Evolutionary conservation across 352 stramenopile species (phyloP).

Genomic region (Elongisporangium anandrum): DNA sequence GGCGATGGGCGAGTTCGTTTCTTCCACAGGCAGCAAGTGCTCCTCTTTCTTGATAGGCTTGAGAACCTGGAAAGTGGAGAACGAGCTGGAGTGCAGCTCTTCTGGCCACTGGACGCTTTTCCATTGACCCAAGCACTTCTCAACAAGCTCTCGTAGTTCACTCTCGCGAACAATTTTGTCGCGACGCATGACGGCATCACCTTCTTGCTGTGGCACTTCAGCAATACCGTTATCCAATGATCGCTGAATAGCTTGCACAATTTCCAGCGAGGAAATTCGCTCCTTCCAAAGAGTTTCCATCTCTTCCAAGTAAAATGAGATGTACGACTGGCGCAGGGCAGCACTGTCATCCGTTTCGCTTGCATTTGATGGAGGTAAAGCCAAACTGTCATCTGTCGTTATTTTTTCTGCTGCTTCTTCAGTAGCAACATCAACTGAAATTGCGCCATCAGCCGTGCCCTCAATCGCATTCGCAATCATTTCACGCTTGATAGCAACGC

Average conservation of each 20-base stretch:
- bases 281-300: slow-evolving; percentile 83
- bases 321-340: slow-evolving; percentile 58
- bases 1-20: not conserved
- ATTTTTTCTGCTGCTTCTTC: not conserved
- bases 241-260: slow-evolving; percentile 68
- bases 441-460: slow-evolving; percentile 4
- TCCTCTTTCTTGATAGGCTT: slow-evolving; percentile 27
- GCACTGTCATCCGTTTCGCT: slow-evolving; percentile 33
- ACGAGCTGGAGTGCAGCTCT: slow-evolving; percentile 45
- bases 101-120: slow-evolving; percentile 60
- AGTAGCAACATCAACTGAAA: not conserved
- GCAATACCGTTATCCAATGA: slow-evolving; percentile 24
- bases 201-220: slow-evolving; percentile 13
- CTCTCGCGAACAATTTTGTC: slow-evolving; percentile 43
- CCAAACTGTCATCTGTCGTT: not conserved
- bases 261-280: slow-evolving; percentile 66
- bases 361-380: not conserved
- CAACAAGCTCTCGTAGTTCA: slow-evolving; percentile 40
- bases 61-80: slow-evolving; percentile 20
- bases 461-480: slow-evolving; percentile 21
- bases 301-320: slow-evolving; percentile 76
- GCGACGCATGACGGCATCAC: slow-evolving; percentile 8
- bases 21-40: not conserved
- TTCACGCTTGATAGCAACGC: slow-evolving; percentile 39
- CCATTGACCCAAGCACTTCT: slow-evolving; percentile 56